Base-by-base conservation (phyloP, 225 moss, liverwort and hornwort species). In the Pleurozium schreberi region DNA sequence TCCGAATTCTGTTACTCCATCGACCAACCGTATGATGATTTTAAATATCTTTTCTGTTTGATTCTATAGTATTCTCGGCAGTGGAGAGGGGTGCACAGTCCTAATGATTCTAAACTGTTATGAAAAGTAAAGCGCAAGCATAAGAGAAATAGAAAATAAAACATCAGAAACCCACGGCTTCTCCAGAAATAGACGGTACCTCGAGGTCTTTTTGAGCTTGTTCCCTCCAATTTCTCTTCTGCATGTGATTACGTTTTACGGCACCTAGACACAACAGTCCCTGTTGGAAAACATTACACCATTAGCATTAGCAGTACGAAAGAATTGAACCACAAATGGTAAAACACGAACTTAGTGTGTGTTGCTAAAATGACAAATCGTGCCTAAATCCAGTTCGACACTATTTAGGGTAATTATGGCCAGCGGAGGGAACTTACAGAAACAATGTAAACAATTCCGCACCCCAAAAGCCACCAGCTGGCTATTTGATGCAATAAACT, bases 391-490 rank as follows among this genome's bases (percentile, higher is more conserved):
- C 17, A 42, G 82, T 18, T 49, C 36, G 45, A 82, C 26, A 38
- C 5, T 65, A 65, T 61, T 31, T 43, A 27, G 27, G 40, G 18
- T 80, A 59, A 40, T n/a, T 79, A 23, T 42, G 57, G 31, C 23
- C 58, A 45, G 34, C 2, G 34, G 23, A 73, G 50, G 62, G 14
- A 81, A 74, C 92, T 95, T 89, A 98, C 98, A 82, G 98, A 91
- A 75, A 96, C 89, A 66, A 91, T 89, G 88, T 98, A 98, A 63
- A 98, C 91, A 66, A 94, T 87, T 31, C 98, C 98, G 65, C 96
- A 96, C 59, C 89, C 96, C 49, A 98, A 88, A 57, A 98, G 90
- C 92, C 94, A 94, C 94, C 93, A 98, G 67, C 95, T 95, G 33
- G 97, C 92, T 79, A 97, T 92, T 77, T 97, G 76, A 87, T 98